Evolutionary conservation across 352 stramenopile genomes (phyloP), one percentile per base, ranked within the genome.

Genomic region (Thraustochytrium striatum): DNA sequence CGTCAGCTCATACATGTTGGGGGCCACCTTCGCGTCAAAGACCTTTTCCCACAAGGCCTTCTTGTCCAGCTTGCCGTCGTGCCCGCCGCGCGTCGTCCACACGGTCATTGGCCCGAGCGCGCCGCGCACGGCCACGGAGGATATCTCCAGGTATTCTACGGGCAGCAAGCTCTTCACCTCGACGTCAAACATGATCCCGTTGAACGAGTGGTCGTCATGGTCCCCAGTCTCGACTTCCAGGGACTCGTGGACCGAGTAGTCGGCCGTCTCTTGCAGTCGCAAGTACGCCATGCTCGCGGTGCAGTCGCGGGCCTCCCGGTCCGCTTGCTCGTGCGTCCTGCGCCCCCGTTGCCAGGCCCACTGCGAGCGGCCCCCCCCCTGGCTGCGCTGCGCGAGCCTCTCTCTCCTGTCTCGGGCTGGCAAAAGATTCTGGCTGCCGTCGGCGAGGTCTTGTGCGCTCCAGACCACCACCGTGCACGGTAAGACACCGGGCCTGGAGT

Each of bases 161-260:
- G 88, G 88, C 19, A 91, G 79, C 33, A 86, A 62, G 53, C 84
- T 83, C 59, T 90, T 90, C 75, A 84, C 87, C 81, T 86, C 85
- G 13, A 92, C 83, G 28, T 89, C 86, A 65, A 92, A 92, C 85
- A 91, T 90, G 57, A 92, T 90, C 0, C 88, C 88, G 78, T 86
- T 89, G 57, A 50, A 81, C 1, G 78, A 82, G 59, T 84, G 81
- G 72, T 84, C 81, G 3, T 84, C 81, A 52, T 84, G 57, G 52
- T 84, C 81, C 13, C 41, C 25, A 0, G 68, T 84, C 9, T 78
- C 69, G 16, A 83, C 81, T 41, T 78, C 41, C 57, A 73, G 84
- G 19, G 33, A 28, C 58, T 84, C 47, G 43, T 84, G 61, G 3
- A 84, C 81, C 32, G 33, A 35, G 72, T 84, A 84, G 39, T 83